Percentiles rank a stretch among this genome's conserved stretches.
Evolutionary conservation across 768 basidiomycete species (phyloP).

Genomic region (Pisolithus orientalis): DNA sequence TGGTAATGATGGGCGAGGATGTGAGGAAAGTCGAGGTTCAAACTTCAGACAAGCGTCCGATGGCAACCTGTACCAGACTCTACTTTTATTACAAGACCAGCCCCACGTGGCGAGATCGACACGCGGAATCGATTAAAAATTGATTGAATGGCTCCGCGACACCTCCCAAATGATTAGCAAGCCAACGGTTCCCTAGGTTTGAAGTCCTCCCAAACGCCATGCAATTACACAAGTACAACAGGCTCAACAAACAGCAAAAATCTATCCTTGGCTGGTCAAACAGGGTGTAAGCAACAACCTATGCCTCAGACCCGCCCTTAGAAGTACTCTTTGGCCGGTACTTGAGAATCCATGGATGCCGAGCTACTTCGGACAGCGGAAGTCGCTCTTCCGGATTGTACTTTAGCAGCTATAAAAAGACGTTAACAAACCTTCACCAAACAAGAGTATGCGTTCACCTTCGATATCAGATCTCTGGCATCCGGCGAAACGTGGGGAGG

Average conservation of each 20-base stretch:
- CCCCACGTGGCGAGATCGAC: neutral
- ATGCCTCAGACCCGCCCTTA: conserved; percentile 20
- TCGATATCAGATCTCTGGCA: conserved; percentile 41
- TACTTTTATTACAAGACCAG: neutral
- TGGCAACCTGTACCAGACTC: neutral
- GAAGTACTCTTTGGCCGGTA: conserved; percentile 47
- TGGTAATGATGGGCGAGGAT: neutral
- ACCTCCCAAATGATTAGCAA: no score
- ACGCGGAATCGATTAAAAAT: neutral
- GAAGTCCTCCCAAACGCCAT: neutral
- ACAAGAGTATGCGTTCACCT: conserved; percentile 19
- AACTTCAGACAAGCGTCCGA: neutral
- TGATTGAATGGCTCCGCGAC: no score
- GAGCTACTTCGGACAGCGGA: conserved; percentile 64
- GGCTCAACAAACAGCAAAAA: neutral
- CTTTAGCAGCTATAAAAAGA: conserved; percentile 60
- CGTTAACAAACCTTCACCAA: conserved; percentile 5
- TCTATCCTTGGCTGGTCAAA: no score
- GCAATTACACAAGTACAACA: neutral
- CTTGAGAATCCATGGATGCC: conserved; percentile 83
- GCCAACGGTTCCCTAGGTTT: no score
- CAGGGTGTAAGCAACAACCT: neutral
- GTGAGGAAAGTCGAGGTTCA: neutral
- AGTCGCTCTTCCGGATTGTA: conserved; percentile 76
- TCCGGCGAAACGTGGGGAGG: conserved; percentile 36